These are phyloP conservation scores for Blastobotrys ciferrii DNA, from an alignment of 1,139 yeast genomes.

Conservation along the genomic window DNA sequence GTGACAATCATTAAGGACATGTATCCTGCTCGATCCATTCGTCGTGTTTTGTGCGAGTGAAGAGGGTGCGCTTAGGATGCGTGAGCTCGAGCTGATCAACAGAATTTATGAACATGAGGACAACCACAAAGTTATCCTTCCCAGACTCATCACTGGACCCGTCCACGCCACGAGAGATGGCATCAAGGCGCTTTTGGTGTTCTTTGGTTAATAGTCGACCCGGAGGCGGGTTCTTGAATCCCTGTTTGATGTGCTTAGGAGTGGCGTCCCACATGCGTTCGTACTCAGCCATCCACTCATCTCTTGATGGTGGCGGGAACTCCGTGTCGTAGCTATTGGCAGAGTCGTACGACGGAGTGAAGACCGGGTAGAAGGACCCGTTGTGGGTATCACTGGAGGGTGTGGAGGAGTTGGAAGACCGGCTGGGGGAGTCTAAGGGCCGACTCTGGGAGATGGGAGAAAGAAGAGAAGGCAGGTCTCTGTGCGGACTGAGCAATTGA, in stretches of 20 bases:
- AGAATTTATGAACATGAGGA: conserved; percentile 64
- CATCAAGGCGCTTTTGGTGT: conserved; percentile 57
- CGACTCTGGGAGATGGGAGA: conserved; percentile 12
- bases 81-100: conserved; percentile 63
- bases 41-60: conserved; percentile 43
- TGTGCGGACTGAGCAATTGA: conserved; percentile 17
- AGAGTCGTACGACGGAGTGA: conserved; percentile 25
- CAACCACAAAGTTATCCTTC: conserved; percentile 63
- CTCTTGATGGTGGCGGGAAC: conserved; percentile 49
- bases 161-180: conserved; percentile 78
- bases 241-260: conserved; percentile 57
- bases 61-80: conserved; percentile 48
- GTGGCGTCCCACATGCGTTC: conserved; percentile 60
- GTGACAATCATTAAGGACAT: conserved; percentile 50
- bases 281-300: conserved; percentile 68
- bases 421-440: conserved; percentile 15
- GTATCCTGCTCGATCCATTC: conserved; percentile 77
- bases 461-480: conserved; percentile 10
- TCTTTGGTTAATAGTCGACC: conserved; percentile 58
- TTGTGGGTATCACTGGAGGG: conserved; percentile 12
- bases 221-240: conserved; percentile 73
- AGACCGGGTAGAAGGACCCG: conserved; percentile 23
- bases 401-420: conserved; percentile 10
- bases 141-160: conserved; percentile 73
- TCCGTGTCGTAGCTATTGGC: conserved; percentile 15